Percentiles rank a stretch among this genome's conserved stretches.
Conservation (phyloP, 345 rosid species). For the Brassica cretica region DNA sequence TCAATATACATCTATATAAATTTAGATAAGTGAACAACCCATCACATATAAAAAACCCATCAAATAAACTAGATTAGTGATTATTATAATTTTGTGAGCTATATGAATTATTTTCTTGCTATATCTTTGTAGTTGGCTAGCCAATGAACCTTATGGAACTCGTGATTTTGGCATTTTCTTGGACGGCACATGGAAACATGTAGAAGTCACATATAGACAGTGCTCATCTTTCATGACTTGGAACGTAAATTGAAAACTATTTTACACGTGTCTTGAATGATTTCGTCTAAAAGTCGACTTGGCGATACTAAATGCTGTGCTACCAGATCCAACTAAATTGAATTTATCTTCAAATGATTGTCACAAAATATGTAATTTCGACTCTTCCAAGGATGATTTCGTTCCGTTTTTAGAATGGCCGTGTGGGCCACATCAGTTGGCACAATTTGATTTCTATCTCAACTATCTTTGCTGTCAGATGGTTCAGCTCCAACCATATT, state of each 20-base stretch:
- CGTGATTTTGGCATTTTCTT: constrained; percentile 29
- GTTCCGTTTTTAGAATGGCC: constrained; percentile 16
- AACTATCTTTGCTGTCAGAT: constrained; percentile 32
- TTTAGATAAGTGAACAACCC: constrained; percentile 18
- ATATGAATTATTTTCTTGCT: constrained; percentile 7
- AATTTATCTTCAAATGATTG: constrained; percentile 9
- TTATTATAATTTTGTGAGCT: background rate
- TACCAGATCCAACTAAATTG: constrained; percentile 16
- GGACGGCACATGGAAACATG: constrained; percentile 29
- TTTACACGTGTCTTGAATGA: constrained; percentile 31
- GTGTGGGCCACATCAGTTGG: constrained; percentile 33
- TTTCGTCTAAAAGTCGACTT: constrained; percentile 25
- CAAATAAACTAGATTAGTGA: background rate
- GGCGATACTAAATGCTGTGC: constrained; percentile 31
- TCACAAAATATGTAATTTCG: background rate
- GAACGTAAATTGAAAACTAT: background rate
- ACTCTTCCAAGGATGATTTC: background rate
- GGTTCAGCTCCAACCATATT: constrained; percentile 29
- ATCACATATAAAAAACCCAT: constrained; percentile 5
- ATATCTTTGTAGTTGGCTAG: constrained; percentile 25
- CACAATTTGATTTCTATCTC: constrained; percentile 15
- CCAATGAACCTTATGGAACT: constrained; percentile 32
- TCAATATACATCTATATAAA: background rate
- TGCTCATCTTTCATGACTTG: background rate
- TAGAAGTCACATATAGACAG: constrained; percentile 14